Percentiles rank a stretch among this genome's conserved stretches.
Evolutionary conservation across 352 stramenopile species (phyloP).

Genomic region (Globisporangium lucens): DNA sequence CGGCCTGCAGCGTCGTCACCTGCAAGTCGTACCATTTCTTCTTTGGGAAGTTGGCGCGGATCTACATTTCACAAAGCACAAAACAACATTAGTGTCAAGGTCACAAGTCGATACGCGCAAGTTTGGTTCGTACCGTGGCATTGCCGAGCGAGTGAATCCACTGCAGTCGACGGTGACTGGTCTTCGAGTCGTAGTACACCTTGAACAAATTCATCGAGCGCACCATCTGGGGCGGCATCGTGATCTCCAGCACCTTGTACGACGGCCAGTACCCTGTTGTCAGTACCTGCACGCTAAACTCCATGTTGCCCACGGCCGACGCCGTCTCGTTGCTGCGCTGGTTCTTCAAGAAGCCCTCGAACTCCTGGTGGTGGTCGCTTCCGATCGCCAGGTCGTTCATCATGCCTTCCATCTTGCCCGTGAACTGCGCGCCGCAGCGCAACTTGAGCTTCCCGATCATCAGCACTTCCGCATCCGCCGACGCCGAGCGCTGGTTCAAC

Average conservation of each 20-base stretch:
- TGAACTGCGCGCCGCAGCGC: slow-evolving; percentile 98
- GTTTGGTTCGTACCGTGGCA: slow-evolving; percentile 73
- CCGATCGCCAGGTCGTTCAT: slow-evolving; percentile 98
- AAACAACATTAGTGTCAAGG: background rate
- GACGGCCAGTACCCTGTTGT: slow-evolving; percentile 99
- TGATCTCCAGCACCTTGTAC: slow-evolving; percentile 96
- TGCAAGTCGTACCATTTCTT: slow-evolving; percentile 97
- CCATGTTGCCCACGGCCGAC: slow-evolving; percentile 59
- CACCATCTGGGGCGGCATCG: slow-evolving; percentile 91
- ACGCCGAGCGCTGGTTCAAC: slow-evolving; percentile 97
- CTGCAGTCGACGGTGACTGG: slow-evolving; percentile 93
- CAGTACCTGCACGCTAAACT: slow-evolving; percentile 97
- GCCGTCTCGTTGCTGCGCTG: slow-evolving; percentile 64
- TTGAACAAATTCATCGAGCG: slow-evolving; percentile 98
- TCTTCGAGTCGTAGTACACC: slow-evolving; percentile 92
- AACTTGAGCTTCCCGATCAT: slow-evolving; percentile 99
- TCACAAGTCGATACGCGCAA: no score
- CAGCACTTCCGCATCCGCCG: slow-evolving; percentile 96
- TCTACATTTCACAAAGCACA: slow-evolving; percentile 14
- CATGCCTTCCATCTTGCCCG: slow-evolving; percentile 99
- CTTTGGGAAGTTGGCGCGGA: slow-evolving; percentile 80
- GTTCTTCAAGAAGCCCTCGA: slow-evolving; percentile 91
- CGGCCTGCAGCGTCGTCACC: slow-evolving; percentile 96
- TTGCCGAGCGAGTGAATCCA: slow-evolving; percentile 98
- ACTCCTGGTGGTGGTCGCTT: slow-evolving; percentile 96